Percentiles rank a stretch among this genome's conserved stretches.
phyloP scores from a whole-genome alignment of 345 rosid species.

The Eucalyptus curtisii region DNA sequence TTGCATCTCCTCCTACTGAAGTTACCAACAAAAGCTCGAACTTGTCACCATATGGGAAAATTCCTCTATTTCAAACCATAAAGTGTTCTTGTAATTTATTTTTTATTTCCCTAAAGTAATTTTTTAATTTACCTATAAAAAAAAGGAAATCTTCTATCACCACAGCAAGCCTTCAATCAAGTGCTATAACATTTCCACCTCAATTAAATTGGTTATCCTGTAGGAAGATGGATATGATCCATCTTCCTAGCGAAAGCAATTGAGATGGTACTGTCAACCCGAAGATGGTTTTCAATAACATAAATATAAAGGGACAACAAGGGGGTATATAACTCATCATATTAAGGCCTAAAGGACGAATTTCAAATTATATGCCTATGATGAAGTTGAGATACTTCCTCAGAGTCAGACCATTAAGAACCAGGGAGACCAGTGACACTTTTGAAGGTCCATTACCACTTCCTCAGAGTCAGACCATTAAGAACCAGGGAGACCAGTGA shows the following conservation, averaged over 20 bases:
- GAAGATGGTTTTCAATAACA: background rate
- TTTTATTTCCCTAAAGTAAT: background rate
- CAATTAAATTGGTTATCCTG: background rate
- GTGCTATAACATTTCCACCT: background rate
- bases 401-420: background rate
- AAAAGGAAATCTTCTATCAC: background rate
- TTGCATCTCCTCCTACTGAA: background rate
- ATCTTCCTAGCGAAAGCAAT: background rate
- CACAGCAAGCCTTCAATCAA: background rate
- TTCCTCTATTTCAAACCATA: background rate
- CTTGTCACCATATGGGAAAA: background rate
- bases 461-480: background rate
- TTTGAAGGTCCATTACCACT: background rate
- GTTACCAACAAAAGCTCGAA: background rate
- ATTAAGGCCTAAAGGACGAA: background rate
- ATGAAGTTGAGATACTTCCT: background rate
- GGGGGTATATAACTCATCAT: background rate
- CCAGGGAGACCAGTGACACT: background rate
- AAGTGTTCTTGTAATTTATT: background rate
- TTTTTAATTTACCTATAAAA: background rate
- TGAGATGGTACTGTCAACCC: background rate
- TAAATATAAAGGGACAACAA: background rate
- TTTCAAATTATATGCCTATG: background rate
- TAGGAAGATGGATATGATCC: background rate
- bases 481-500: background rate